These are phyloP conservation scores for Suillus occidentalis DNA, from an alignment of 768 basidiomycete species.

Conservation along the genomic window DNA sequence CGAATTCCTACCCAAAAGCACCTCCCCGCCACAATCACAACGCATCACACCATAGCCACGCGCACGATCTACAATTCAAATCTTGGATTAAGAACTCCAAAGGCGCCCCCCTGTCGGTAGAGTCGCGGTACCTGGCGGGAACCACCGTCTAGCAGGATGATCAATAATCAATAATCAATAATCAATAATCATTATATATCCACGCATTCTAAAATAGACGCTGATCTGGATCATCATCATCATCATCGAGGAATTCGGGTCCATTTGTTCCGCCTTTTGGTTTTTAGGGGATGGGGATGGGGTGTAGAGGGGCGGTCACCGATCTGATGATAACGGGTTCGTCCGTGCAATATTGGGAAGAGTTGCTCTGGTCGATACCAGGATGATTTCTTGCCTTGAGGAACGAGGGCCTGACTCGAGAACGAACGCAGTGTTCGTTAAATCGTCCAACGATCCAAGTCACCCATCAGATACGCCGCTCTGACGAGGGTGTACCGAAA, in stretches of 20 bases:
- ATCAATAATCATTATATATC: not conserved
- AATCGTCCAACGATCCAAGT: not conserved
- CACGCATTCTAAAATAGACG: not conserved
- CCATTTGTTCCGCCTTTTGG: not conserved
- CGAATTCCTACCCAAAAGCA: not conserved
- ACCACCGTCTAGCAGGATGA: not conserved
- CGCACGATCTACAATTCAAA: not conserved
- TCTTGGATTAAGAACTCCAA: not conserved
- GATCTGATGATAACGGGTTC: not conserved
- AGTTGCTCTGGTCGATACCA: not conserved
- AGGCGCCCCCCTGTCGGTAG: not conserved
- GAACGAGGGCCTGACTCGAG: not conserved
- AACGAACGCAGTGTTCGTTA: not conserved
- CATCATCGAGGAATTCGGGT: not conserved
- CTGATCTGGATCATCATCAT: too few species aligned
- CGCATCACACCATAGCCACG: not conserved
- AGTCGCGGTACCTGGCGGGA: not conserved
- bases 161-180: not conserved
- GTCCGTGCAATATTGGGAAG: not conserved
- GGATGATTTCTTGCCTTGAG: not conserved
- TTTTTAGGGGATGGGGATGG: not conserved
- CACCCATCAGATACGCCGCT: too few species aligned
- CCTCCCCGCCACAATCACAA: not conserved
- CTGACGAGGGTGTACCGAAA: too few species aligned
- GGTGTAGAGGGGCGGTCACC: not conserved